A percentile compares a stretch with the other conserved stretches of the same genome.
Conservation (phyloP, 768 basidiomycete species). For the Hygrophorus russula region DNA sequence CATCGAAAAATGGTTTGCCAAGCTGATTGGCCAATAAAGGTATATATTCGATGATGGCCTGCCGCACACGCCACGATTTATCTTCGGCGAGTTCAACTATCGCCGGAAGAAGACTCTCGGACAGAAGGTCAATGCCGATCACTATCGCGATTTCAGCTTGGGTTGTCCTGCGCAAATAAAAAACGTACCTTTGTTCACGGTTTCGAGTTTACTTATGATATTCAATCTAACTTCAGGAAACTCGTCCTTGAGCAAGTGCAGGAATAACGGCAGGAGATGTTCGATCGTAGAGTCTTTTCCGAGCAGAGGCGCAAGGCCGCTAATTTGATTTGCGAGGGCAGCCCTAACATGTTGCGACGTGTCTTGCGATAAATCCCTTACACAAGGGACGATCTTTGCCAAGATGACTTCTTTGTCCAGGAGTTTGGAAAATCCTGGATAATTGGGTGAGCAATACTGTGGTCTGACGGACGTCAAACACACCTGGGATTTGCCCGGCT, state of each 20-base stretch:
- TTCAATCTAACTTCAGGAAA: slow-evolving; percentile 97
- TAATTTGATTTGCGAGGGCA: slow-evolving; percentile 91
- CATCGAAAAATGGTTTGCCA: slow-evolving; percentile 94
- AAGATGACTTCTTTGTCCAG: slow-evolving; percentile 92
- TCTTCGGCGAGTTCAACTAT: slow-evolving; percentile 98
- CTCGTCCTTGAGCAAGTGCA: slow-evolving; percentile 95
- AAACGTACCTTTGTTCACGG: slow-evolving; percentile 75
- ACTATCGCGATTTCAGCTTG: slow-evolving; percentile 35
- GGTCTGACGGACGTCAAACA: slow-evolving; percentile 8
- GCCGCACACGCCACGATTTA: slow-evolving; percentile 98
- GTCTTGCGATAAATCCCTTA: slow-evolving; percentile 89
- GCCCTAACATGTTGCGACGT: slow-evolving; percentile 95
- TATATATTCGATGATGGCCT: slow-evolving; percentile 99
- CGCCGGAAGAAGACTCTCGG: slow-evolving; percentile 91
- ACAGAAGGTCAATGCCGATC: slow-evolving; percentile 93
- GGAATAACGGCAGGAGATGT: slow-evolving; percentile 91
- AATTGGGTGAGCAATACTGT: slow-evolving; percentile 1
- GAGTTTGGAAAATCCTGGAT: slow-evolving; percentile 82
- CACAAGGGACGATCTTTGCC: slow-evolving; percentile 86
- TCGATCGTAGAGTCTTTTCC: slow-evolving; percentile 92
- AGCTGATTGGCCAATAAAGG: slow-evolving; percentile 98
- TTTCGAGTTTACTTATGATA: slow-evolving; percentile 97
- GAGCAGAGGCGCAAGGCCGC: slow-evolving; percentile 88
- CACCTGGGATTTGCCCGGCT: slow-evolving; percentile 94
- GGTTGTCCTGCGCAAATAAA: slow-evolving; percentile 6